A percentile compares a stretch with the other conserved stretches of the same genome.
phyloP scores from a whole-genome alignment of 768 basidiomycete genomes.

The Tephrocybe sp. region DNA sequence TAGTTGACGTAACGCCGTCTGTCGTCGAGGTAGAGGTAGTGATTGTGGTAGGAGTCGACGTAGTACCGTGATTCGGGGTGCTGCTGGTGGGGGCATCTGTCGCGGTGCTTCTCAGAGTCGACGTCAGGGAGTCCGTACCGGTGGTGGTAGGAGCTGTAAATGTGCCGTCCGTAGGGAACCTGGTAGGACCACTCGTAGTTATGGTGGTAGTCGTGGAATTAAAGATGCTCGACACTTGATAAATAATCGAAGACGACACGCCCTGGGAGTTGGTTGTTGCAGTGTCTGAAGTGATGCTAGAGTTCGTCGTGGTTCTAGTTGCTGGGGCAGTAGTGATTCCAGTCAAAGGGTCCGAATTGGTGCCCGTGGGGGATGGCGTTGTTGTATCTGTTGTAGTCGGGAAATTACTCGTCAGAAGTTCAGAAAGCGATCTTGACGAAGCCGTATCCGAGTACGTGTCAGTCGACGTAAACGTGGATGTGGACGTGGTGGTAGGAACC shows the following conservation, averaged over 20 bases:
- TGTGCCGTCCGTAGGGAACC: background rate
- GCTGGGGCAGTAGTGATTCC: background rate
- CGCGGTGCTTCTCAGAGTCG: no score
- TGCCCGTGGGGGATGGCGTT: background rate
- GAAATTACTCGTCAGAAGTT: background rate
- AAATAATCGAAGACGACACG: background rate
- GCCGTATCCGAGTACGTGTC: background rate
- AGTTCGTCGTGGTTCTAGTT: no score
- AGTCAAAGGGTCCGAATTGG: background rate
- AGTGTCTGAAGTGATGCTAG: constrained; percentile 1
- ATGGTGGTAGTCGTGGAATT: background rate
- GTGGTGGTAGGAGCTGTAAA: constrained; percentile 3
- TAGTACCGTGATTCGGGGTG: no score
- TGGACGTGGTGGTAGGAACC: background rate
- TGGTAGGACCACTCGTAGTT: background rate
- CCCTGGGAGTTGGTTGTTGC: background rate
- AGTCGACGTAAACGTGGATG: constrained; percentile 7
- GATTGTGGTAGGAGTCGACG: no score
- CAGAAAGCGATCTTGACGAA: background rate
- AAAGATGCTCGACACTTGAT: background rate
- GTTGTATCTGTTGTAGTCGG: background rate
- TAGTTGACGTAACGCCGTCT: no score
- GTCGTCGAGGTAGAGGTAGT: no score
- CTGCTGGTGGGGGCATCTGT: no score
- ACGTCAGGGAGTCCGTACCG: no score